phyloP scores from a whole-genome alignment of 768 basidiomycete species.

The Glaciozyma martinii region DNA sequence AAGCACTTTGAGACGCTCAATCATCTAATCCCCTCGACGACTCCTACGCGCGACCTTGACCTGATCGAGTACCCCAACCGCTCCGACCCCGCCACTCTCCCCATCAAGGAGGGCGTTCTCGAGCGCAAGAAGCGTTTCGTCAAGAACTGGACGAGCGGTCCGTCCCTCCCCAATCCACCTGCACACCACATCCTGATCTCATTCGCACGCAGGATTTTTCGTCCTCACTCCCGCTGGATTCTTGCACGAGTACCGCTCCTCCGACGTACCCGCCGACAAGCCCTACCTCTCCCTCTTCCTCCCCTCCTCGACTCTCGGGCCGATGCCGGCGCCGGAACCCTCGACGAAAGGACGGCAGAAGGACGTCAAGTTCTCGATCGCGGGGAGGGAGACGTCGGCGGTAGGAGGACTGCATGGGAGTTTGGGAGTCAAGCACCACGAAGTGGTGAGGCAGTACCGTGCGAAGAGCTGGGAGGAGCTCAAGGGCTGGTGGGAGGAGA shows the following conservation, averaged over 20 bases:
- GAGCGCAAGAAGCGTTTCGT: constrained; percentile 25
- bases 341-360: constrained; percentile 1
- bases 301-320: constrained; percentile 18
- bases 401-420: not conserved
- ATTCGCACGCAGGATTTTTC: constrained; percentile 15
- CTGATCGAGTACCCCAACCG: constrained; percentile 9
- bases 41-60: not conserved
- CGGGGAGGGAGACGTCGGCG: constrained; percentile 7
- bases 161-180: not conserved
- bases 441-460: not conserved
- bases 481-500: constrained; percentile 13
- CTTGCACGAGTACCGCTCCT: constrained; percentile 20
- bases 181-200: not conserved
- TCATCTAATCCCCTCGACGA: constrained; percentile 3
- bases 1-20: constrained; percentile 23
- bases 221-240: constrained; percentile 25
- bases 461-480: constrained; percentile 24
- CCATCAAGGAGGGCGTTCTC: constrained; percentile 17
- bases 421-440: not conserved
- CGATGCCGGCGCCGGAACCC: constrained; percentile 25
- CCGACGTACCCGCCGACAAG: not conserved
- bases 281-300: constrained; percentile 22
- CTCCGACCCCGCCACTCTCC: constrained; percentile 8
- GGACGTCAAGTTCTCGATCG: constrained; percentile 23
- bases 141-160: constrained; percentile 23